Percentiles rank a stretch among this genome's conserved stretches.
These are phyloP conservation scores for Madurella mycetomatis DNA, from an alignment of 2,329 filamentous ascomycete species.

Conservation along the genomic window DNA sequence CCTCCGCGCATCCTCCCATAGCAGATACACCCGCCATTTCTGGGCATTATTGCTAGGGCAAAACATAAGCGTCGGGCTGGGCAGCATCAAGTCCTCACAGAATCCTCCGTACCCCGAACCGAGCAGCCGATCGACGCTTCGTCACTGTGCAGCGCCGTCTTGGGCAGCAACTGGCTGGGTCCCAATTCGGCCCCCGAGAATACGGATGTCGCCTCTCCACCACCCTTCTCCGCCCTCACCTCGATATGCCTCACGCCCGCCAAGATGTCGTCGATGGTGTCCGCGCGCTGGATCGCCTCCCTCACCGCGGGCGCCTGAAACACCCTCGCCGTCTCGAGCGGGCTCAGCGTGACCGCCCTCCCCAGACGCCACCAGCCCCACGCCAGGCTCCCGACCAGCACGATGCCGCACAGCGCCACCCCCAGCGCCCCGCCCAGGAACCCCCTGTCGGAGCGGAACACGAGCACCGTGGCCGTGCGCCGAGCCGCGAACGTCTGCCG, in stretches of 20 bases:
- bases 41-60: no score
- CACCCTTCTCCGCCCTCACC: neutral
- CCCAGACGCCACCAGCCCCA: slow-evolving; percentile 15
- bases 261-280: slow-evolving; percentile 15
- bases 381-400: slow-evolving; percentile 5
- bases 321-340: slow-evolving; percentile 13
- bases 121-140: no score
- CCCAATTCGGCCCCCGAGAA: no score
- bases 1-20: no score
- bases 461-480: neutral
- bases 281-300: neutral
- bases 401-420: neutral
- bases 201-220: no score
- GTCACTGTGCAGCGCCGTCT: no score
- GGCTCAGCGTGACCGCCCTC: slow-evolving; percentile 13
- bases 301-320: slow-evolving; percentile 1
- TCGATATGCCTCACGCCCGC: neutral
- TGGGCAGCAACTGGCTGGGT: no score
- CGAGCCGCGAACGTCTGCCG: slow-evolving; percentile 5
- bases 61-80: no score
- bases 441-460: slow-evolving; percentile 6
- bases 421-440: slow-evolving; percentile 11
- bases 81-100: no score
- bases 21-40: no score
- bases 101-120: no score